Conservation (phyloP, 1,284 basidiomycete genomes). For the Tylopilus sp. region DNA sequence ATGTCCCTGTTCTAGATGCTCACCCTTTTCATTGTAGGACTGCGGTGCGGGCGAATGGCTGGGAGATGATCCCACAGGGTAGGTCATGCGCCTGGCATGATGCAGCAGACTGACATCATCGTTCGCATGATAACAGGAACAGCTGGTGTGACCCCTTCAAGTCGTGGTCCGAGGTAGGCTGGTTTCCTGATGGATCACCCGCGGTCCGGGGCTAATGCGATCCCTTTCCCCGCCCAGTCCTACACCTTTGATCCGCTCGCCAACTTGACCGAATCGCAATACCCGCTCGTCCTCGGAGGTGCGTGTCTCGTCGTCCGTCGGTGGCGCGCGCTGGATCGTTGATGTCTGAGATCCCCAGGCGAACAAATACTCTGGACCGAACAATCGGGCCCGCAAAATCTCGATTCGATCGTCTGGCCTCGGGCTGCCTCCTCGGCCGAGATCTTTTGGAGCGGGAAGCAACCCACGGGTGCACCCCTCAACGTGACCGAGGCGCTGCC, state of each 20-base stretch:
- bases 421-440: conserved; percentile 61
- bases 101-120: conserved; percentile 10
- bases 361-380: conserved; percentile 58
- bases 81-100: conserved; percentile 12
- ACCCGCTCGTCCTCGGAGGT: conserved; percentile 51
- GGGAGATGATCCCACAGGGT: conserved; percentile 51
- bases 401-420: conserved; percentile 60
- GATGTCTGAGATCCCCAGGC: conserved; percentile 17
- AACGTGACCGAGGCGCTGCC: conserved; percentile 64
- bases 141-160: conserved; percentile 60
- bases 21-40: conserved; percentile 45
- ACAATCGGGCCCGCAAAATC: conserved; percentile 51
- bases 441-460: conserved; percentile 61
- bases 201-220: neutral
- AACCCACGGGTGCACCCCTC: conserved; percentile 37
- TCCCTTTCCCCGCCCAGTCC: conserved; percentile 24
- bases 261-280: conserved; percentile 39
- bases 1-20: conserved; percentile 6
- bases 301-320: neutral
- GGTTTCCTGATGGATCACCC: neutral
- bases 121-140: conserved; percentile 31
- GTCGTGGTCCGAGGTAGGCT: conserved; percentile 48
- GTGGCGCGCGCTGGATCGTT: neutral
- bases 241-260: conserved; percentile 57
- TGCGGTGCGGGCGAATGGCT: conserved; percentile 82